A percentile compares a stretch with the other conserved stretches of the same genome.
Evolutionary conservation across 331 rosid genomes (phyloP).

Genomic region (Phaseolus coccineus): DNA sequence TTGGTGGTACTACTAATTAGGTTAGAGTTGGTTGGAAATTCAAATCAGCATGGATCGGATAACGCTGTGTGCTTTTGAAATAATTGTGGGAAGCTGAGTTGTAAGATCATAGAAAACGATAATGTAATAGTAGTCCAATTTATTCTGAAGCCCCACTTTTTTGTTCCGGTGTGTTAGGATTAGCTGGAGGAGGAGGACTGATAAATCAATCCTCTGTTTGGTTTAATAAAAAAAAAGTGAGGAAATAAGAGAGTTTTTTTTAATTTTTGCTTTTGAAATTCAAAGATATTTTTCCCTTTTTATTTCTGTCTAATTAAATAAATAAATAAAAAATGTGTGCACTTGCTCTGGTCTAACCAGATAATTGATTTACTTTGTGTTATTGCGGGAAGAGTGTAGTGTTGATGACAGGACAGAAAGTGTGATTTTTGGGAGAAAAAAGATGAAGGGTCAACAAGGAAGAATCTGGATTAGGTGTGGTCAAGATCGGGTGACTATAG

Average conservation of each 20-base stretch:
- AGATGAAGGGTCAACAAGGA: neutral
- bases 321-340: neutral
- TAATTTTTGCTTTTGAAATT: neutral
- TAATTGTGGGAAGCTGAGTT: constrained; percentile 36
- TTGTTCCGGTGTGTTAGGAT: neutral
- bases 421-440: neutral
- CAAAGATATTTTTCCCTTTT: neutral
- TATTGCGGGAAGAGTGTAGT: too few species aligned
- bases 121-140: neutral
- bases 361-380: neutral
- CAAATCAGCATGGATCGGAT: constrained; percentile 33
- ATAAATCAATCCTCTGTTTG: neutral
- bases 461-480: constrained; percentile 32
- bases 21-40: constrained; percentile 30
- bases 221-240: neutral
- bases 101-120: constrained; percentile 33
- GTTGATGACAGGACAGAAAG: constrained; percentile 10
- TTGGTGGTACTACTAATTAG: neutral
- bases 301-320: neutral
- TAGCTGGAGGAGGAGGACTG: neutral
- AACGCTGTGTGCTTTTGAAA: constrained; percentile 20
- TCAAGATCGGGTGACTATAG: constrained; percentile 28
- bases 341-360: neutral
- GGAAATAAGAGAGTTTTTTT: neutral
- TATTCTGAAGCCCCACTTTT: neutral